A percentile compares a stretch with the other conserved stretches of the same genome.
phyloP scores from a whole-genome alignment of 2,329 filamentous ascomycete genomes.

The Mariannaea elegans region DNA sequence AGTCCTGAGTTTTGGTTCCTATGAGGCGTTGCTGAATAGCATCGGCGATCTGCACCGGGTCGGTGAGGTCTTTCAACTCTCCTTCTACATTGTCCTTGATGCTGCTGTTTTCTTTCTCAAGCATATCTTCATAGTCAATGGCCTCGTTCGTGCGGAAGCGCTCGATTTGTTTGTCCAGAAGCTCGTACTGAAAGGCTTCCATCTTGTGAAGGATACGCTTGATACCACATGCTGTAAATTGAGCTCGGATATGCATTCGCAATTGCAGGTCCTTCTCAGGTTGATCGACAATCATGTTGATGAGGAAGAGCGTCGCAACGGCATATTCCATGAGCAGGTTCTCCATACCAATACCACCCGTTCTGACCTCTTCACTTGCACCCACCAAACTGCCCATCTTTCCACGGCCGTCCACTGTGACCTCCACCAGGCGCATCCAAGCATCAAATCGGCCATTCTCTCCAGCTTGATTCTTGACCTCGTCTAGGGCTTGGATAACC shows the following conservation, averaged over 20 bases:
- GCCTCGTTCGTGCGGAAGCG: conserved; percentile 92
- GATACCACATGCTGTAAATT: conserved; percentile 95
- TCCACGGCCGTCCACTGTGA: conserved; percentile 93
- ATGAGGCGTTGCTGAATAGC: conserved; percentile 87
- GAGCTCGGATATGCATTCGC: conserved; percentile 91
- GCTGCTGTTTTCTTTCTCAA: conserved; percentile 89
- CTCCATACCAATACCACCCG: conserved; percentile 97
- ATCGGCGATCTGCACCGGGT: conserved; percentile 92
- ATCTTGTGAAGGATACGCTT: conserved; percentile 95
- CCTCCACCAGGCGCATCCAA: conserved; percentile 98
- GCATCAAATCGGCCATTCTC: conserved; percentile 97
- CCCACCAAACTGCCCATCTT: conserved; percentile 99
- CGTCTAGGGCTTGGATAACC: conserved; percentile 92
- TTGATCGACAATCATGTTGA: conserved; percentile 97
- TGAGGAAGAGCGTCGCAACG: conserved; percentile 89
- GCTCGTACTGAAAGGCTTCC: conserved; percentile 97
- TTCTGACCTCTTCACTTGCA: conserved; percentile 94
- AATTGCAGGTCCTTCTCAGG: conserved; percentile 89
- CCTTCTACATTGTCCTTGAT: conserved; percentile 88
- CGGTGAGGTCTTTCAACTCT: conserved; percentile 89
- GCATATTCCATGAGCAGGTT: conserved; percentile 99
- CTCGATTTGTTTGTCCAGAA: conserved; percentile 98
- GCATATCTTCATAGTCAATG: conserved; percentile 97
- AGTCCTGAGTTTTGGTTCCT: conserved; percentile 88
- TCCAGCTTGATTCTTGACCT: conserved; percentile 85